These are phyloP conservation scores for Diaporthe destruens DNA, from an alignment of 2,329 filamentous ascomycete species.

Conservation along the genomic window DNA sequence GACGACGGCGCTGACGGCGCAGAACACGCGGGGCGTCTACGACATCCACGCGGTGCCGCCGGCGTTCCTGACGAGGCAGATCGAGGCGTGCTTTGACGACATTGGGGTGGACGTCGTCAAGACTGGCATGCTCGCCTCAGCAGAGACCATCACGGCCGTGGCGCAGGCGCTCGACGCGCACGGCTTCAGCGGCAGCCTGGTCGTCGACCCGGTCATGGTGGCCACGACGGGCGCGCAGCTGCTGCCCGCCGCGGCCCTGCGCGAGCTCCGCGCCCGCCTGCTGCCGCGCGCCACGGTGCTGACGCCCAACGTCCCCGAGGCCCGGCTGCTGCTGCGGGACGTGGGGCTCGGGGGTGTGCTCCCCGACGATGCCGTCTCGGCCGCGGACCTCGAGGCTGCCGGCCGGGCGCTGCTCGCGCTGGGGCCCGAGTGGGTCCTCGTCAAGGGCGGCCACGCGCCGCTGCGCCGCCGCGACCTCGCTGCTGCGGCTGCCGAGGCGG, in stretches of 20 bases:
- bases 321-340: constrained; percentile 71
- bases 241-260: constrained; percentile 74
- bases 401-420: constrained; percentile 75
- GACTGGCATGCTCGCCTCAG: constrained; percentile 87
- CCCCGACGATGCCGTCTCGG: constrained; percentile 53
- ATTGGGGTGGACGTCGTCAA: constrained; percentile 92
- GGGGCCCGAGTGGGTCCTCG: constrained; percentile 82
- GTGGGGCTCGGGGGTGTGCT: constrained; percentile 60
- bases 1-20: constrained; percentile 94
- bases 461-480: constrained; percentile 73
- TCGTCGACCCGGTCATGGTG: constrained; percentile 92
- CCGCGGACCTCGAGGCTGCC: constrained; percentile 76
- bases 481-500: constrained; percentile 68
- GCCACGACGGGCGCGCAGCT: constrained; percentile 82
- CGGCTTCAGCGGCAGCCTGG: constrained; percentile 63
- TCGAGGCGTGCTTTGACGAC: constrained; percentile 86
- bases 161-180: constrained; percentile 72
- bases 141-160: constrained; percentile 76
- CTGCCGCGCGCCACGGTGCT: constrained; percentile 76
- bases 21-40: constrained; percentile 88
- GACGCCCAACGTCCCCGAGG: constrained; percentile 84
- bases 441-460: constrained; percentile 94
- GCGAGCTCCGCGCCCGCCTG: constrained; percentile 69
- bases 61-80: constrained; percentile 84
- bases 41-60: constrained; percentile 85